phyloP scores from a whole-genome alignment of 176 grass and related monocot genomes.

The Bonia amplexicaulis region DNA sequence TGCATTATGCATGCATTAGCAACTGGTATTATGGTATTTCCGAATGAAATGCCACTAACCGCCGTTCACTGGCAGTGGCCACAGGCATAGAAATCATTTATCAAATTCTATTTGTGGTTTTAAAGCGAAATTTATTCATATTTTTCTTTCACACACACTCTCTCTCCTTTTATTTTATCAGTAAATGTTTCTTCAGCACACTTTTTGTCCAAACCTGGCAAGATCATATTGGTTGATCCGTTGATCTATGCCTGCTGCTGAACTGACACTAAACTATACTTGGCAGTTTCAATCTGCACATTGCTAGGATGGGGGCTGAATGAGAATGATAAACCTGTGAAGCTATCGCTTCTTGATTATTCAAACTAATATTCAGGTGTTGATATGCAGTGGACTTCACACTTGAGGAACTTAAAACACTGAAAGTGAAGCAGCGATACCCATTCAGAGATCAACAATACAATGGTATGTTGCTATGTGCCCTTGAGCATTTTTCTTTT shows the following conservation, averaged over 20 bases:
- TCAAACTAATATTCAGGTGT: slow-evolving; percentile 11
- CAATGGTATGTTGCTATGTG: slow-evolving; percentile 38
- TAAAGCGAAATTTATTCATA: not conserved
- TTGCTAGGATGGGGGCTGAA: not conserved
- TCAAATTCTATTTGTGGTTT: not conserved
- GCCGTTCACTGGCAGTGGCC: not conserved
- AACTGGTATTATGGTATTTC: not conserved
- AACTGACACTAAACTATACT: not conserved
- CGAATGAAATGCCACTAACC: not conserved
- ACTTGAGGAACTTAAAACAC: slow-evolving; percentile 66
- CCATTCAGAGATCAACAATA: slow-evolving; percentile 72
- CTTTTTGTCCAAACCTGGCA: not conserved
- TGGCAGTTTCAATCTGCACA: not conserved
- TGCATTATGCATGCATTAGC: not conserved
- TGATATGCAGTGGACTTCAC: slow-evolving; percentile 72
- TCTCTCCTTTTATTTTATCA: not conserved
- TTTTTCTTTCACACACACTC: not conserved
- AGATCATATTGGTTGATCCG: not conserved
- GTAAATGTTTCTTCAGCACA: not conserved
- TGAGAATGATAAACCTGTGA: slow-evolving; percentile 11
- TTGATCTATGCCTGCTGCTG: not conserved
- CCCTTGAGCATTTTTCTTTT: slow-evolving; percentile 5
- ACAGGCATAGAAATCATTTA: not conserved
- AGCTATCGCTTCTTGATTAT: not conserved
- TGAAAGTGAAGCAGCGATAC: slow-evolving; percentile 70